Base-by-base conservation (phyloP, 2,329 filamentous ascomycete species). In the Colletotrichum coccodes region DNA sequence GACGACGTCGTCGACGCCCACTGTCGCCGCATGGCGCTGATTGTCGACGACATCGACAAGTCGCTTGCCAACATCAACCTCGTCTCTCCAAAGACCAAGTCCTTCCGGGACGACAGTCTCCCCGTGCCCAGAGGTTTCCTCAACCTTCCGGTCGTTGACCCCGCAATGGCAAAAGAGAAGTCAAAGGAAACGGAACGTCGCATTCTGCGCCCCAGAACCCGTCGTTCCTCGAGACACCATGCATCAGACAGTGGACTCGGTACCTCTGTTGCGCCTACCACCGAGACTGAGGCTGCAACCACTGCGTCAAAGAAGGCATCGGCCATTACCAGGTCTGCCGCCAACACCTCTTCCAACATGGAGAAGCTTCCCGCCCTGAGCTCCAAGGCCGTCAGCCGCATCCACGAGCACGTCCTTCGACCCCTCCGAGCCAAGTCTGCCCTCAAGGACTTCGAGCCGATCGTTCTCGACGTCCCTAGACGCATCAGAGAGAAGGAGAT, bases 161-260 rank as follows among this genome's bases (percentile, higher is more conserved):
- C 84, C 71, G 79, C 82, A 60, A 86, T 87, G 83, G 78, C 79
- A 44, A 76, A 81, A 72, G 77, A 81, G 70, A 68, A 52, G 36
- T 63, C 64, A 63, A 78, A 77, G 65, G 73, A 84, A 71, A 75
- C 76, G 69, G 84, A 85, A 78, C 81, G 85, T 68, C 84, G 84
- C 70, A 80, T 86, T 46, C 78, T 87, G 71, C 88, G 86, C 68
- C 85, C 86, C 71, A 87, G 86, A 68, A 83, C 81, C 58, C 86
- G 86, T 66, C 86, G 89, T 76, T 82, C 83, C 69, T 85, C 84
- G 49, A 87, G 90, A 76, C 88, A 90, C 76, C 91, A 94, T 81
- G 88, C 89, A 68, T 96, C 94, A 18, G 95, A 98, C 82, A 97
- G 94, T 78, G 95, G 94, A 61, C 85, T 98, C 71, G 95, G 95